Base-by-base conservation (phyloP, 805 yeast genomes). In the Candida insectorum region DNA sequence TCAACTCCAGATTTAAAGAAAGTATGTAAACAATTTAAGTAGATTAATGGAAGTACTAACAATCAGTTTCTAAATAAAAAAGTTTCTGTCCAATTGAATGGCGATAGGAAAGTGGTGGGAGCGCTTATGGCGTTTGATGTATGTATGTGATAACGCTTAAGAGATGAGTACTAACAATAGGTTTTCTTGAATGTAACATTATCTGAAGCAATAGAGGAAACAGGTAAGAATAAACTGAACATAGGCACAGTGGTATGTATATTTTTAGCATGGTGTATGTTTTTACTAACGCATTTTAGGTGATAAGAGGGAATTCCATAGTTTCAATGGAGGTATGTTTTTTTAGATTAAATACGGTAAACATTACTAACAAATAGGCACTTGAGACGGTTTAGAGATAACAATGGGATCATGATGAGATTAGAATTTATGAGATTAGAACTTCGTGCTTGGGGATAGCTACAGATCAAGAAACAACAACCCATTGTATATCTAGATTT, bases 51-150 rank as follows among this genome's bases (percentile, higher is more conserved):
- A 8, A 17, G 5, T 40, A 48, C 51, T 48, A 46, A 48, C 52
- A 21, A 24, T 26, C 17, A 82, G 81, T 87, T 85, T 54, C 71
- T 86, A 75, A 89, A 85, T 52, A 85, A 85, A 59, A 75, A 77
- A 48, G 69, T 91, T 17, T 67, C 78, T 10, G 64, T 91, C 12
- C 84, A 82, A 44, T 68, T 91, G 39, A 87, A 86, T 55, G 94
- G 95, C 2, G 62, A 83, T 10, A 70, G 97, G 31, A 75, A 74
- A 45, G 76, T 91, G 1, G 73, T 76, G n/a, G 97, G 97, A 2
- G 74, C 75, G 9, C 69, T 91, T 34, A 69, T 85, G 48, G 97
- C 97, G 2, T 91, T 79, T 55, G 97, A 91, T 53, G 75, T 78
- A 52, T 30, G 63, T 57, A 51, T 35, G 5, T 11, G 18, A 11